These are phyloP conservation scores for Wilhelminamyces savonicus DNA, from an alignment of 805 yeast species.

Conservation along the genomic window DNA sequence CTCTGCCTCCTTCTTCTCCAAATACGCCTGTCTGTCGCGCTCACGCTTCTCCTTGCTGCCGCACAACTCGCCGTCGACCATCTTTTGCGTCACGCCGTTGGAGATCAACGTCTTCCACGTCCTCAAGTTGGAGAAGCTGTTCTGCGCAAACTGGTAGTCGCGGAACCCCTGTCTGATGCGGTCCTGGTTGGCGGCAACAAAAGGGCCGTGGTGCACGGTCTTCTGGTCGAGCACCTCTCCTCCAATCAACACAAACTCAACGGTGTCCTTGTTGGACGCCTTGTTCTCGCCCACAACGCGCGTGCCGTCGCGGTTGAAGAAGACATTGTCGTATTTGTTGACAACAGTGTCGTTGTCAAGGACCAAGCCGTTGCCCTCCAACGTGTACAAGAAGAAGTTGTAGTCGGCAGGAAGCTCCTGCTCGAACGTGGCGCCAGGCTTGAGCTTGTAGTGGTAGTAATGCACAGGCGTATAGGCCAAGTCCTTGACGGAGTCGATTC, in stretches of 20 bases:
- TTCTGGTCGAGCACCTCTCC: constrained; percentile 71
- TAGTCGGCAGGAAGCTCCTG: constrained; percentile 56
- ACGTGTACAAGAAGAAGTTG: constrained; percentile 64
- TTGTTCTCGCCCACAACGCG: constrained; percentile 42
- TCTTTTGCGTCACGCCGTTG: constrained; percentile 36
- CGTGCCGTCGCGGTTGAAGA: constrained; percentile 69
- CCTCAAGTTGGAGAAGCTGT: constrained; percentile 64
- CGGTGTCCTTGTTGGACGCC: constrained; percentile 24
- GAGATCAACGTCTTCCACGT: constrained; percentile 51
- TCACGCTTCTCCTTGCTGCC: constrained; percentile 28
- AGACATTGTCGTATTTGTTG: constrained; percentile 45
- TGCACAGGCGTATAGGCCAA: constrained; percentile 79
- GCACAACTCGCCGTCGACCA: constrained; percentile 32
- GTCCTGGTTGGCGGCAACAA: constrained; percentile 68
- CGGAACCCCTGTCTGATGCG: constrained; percentile 62
- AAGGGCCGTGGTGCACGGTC: constrained; percentile 85
- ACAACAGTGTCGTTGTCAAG: constrained; percentile 39
- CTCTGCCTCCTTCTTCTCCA: no score
- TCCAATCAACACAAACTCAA: constrained; percentile 69
- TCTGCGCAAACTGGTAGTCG: constrained; percentile 63
- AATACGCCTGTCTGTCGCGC: constrained; percentile 7
- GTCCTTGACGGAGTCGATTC: constrained; percentile 66
- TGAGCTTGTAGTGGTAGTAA: constrained; percentile 59
- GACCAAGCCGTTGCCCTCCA: constrained; percentile 50
- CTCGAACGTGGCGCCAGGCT: constrained; percentile 57